Evolutionary conservation across 139 green algal species (phyloP).

Genomic region (Coelastrella sp.): DNA sequence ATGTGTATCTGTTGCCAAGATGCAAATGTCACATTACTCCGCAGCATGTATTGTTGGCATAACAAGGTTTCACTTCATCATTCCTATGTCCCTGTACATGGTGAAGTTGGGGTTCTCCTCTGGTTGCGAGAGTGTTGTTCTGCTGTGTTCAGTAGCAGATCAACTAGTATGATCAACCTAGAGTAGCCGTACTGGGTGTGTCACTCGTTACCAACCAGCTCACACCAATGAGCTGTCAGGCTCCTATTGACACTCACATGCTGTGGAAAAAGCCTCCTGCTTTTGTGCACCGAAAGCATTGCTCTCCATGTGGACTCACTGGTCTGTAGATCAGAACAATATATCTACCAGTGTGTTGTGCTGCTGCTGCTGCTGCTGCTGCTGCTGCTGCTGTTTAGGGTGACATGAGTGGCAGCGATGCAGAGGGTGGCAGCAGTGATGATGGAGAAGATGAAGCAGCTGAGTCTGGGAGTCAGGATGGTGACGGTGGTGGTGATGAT

Average conservation of each 20-base stretch:
- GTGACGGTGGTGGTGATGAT: background rate
- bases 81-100: background rate
- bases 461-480: background rate
- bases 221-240: constrained; percentile 11
- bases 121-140: constrained; percentile 45
- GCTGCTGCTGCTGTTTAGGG: background rate
- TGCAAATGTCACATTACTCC: background rate
- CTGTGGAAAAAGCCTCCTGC: background rate
- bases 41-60: background rate
- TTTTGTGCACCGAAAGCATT: background rate
- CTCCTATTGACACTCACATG: constrained; percentile 24
- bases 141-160: constrained; percentile 36
- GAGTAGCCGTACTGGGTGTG: background rate
- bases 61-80: background rate
- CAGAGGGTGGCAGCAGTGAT: constrained; percentile 17
- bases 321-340: background rate
- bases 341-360: background rate
- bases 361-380: background rate
- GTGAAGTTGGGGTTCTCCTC: background rate
- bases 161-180: constrained; percentile 47
- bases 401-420: constrained; percentile 25
- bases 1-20: background rate
- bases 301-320: background rate
- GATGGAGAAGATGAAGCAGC: background rate
- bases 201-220: constrained; percentile 41